These are phyloP conservation scores for Vitellaria paradoxa DNA, from an alignment of 179 eudicot species.

Conservation along the genomic window DNA sequence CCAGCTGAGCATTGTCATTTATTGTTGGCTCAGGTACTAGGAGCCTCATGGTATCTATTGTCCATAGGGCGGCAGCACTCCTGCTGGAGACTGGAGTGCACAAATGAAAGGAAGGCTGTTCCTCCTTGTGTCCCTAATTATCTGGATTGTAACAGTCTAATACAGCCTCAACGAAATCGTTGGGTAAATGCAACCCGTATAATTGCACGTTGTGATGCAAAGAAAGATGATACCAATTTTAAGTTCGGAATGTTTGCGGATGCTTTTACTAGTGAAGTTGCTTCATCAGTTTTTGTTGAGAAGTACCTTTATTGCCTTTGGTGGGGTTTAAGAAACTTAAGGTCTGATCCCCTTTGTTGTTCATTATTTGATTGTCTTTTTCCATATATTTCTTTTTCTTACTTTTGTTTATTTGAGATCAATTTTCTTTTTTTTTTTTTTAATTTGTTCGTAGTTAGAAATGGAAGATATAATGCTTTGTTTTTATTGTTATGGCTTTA, in stretches of 20 bases:
- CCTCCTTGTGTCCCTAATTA: conserved; percentile 39
- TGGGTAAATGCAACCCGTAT: conserved; percentile 60
- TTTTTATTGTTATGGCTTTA: neutral
- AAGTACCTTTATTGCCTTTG: conserved; percentile 87
- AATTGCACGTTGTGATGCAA: conserved; percentile 56
- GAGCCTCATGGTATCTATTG: conserved; percentile 82
- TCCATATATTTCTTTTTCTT: neutral
- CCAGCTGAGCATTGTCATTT: neutral
- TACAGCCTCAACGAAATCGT: conserved; percentile 25
- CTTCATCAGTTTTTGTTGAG: conserved; percentile 48
- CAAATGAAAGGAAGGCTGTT: conserved; percentile 18
- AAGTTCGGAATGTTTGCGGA: conserved; percentile 78
- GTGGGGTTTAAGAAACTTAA: conserved; percentile 86
- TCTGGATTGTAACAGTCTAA: conserved; percentile 36
- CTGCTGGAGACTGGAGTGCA: conserved; percentile 69
- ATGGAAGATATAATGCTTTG: neutral
- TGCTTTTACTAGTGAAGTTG: conserved; percentile 58
- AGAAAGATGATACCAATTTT: conserved; percentile 41
- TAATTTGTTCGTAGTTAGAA: neutral
- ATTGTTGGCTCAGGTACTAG: conserved; percentile 53
- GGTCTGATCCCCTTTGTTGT: conserved; percentile 31
- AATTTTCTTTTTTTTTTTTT: neutral
- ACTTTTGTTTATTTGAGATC: neutral
- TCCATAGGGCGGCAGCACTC: conserved; percentile 67
- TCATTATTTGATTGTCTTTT: neutral